Evolutionary conservation across 257 asterid genomes (phyloP).

Genomic region (Rauvolfia tetraphylla): DNA sequence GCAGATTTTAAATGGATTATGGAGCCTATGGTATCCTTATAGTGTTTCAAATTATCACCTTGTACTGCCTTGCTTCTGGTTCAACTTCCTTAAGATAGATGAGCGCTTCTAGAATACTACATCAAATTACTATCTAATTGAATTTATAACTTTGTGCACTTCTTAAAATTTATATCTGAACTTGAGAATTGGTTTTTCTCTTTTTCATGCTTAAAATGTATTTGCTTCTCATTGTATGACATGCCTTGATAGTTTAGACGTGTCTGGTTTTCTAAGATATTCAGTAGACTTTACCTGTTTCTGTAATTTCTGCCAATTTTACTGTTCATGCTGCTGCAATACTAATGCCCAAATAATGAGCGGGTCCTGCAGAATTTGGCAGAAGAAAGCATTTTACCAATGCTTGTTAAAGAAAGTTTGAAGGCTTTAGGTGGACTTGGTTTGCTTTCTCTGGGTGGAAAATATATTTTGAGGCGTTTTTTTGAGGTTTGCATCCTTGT

Average conservation of each 20-base stretch:
- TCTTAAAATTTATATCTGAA: too few species aligned
- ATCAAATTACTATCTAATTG: not conserved
- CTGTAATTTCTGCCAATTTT: conserved; percentile 9
- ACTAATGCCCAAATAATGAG: not conserved
- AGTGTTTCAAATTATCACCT: not conserved
- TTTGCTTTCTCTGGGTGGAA: conserved; percentile 93
- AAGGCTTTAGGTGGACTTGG: conserved; percentile 92
- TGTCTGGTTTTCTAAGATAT: not conserved
- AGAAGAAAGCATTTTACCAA: conserved; percentile 84
- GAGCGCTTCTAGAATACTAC: not conserved
- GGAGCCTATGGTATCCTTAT: not conserved
- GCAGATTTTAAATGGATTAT: not conserved
- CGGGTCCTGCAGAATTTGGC: conserved; percentile 58
- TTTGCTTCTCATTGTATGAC: not conserved
- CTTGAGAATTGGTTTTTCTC: not conserved
- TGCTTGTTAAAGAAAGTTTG: conserved; percentile 84
- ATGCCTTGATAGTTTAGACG: not conserved
- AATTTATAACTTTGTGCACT: not conserved
- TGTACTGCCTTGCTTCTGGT: too few species aligned
- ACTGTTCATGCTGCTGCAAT: conserved; percentile 18
- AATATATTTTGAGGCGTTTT: conserved; percentile 74
- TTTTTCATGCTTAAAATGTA: not conserved
- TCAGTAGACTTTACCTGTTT: not conserved
- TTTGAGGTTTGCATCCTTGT: conserved; percentile 67
- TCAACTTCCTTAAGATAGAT: too few species aligned